These are phyloP conservation scores for Agaricus blazei DNA, from an alignment of 768 basidiomycete species.

Conservation along the genomic window DNA sequence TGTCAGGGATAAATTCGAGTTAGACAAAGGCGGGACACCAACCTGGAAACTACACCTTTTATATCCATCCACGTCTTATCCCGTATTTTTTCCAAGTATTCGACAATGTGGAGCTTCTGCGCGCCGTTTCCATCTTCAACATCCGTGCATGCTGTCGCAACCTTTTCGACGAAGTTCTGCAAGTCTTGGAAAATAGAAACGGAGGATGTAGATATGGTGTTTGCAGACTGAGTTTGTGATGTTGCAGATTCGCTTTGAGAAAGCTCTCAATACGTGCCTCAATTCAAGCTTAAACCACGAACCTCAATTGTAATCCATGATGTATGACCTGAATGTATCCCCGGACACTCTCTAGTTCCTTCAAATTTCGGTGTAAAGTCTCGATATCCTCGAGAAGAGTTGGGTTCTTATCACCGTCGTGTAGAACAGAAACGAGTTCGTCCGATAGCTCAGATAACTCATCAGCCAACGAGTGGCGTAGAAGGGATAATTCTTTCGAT, in stretches of 20 bases:
- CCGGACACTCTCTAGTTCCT: conserved; percentile 71
- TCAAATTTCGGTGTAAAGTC: conserved; percentile 67
- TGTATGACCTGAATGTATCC: conserved; percentile 74
- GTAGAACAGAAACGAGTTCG: conserved; percentile 56
- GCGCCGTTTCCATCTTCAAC: conserved; percentile 44
- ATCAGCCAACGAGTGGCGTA: conserved; percentile 74
- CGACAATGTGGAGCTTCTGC: conserved; percentile 53
- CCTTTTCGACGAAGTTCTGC: conserved; percentile 52
- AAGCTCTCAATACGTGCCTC: conserved; percentile 8
- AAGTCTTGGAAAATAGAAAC: conserved; percentile 57
- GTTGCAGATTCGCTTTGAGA: conserved; percentile 52
- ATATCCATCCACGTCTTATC: conserved; percentile 77
- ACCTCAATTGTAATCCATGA: conserved; percentile 71
- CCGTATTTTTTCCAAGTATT: conserved; percentile 56
- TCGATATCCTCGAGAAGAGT: conserved; percentile 84
- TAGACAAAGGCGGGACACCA: conserved; percentile 19
- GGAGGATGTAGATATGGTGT: conserved; percentile 36
- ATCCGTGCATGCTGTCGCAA: conserved; percentile 36
- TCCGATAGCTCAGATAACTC: conserved; percentile 65
- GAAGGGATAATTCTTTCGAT: conserved; percentile 70
- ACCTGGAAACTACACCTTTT: conserved; percentile 61
- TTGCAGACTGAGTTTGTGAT: conserved; percentile 40
- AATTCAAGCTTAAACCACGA: conserved; percentile 13
- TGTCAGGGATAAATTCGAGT: neutral
- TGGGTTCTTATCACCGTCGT: conserved; percentile 40